Evolutionary conservation across 331 rosid species (phyloP).

Genomic region (Quercus lobata): DNA sequence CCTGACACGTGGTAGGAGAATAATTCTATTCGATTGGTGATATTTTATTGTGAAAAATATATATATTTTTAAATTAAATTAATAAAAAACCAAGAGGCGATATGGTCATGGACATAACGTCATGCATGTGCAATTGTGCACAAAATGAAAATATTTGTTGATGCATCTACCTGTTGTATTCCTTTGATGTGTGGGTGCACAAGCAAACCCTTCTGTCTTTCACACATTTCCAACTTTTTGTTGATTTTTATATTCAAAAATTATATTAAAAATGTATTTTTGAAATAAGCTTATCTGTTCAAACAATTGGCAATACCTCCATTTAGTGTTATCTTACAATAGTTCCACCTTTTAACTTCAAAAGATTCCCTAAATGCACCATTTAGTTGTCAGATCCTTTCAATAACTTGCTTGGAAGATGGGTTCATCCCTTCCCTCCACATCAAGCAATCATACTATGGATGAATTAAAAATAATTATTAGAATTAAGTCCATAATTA

Average conservation of each 20-base stretch:
- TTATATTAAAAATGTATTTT: slow-evolving; percentile 11
- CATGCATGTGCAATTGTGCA: slow-evolving; percentile 35
- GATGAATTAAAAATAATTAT: neutral
- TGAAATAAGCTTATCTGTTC: slow-evolving; percentile 6
- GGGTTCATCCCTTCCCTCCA: neutral
- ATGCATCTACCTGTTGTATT: slow-evolving; percentile 32
- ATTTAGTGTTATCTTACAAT: slow-evolving; percentile 23
- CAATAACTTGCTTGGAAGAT: neutral
- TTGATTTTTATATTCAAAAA: slow-evolving; percentile 15
- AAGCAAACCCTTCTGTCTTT: slow-evolving; percentile 77
- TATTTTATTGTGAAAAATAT: neutral
- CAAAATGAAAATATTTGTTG: slow-evolving; percentile 19
- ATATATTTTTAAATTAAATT: neutral
- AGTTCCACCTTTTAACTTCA: slow-evolving; percentile 18
- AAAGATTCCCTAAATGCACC: neutral
- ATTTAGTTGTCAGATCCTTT: slow-evolving; percentile 2
- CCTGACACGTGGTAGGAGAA: neutral
- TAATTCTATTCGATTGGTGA: neutral
- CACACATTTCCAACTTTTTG: slow-evolving; percentile 41
- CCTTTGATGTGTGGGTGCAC: slow-evolving; percentile 39
- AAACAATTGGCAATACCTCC: slow-evolving; percentile 8
- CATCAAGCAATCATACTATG: neutral
- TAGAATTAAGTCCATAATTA: too few relatives aligned
- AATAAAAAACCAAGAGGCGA: neutral
- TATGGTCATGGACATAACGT: slow-evolving; percentile 17